Base-by-base conservation (phyloP, 2,329 filamentous ascomycete genomes). In the Whalleya microplaca region DNA sequence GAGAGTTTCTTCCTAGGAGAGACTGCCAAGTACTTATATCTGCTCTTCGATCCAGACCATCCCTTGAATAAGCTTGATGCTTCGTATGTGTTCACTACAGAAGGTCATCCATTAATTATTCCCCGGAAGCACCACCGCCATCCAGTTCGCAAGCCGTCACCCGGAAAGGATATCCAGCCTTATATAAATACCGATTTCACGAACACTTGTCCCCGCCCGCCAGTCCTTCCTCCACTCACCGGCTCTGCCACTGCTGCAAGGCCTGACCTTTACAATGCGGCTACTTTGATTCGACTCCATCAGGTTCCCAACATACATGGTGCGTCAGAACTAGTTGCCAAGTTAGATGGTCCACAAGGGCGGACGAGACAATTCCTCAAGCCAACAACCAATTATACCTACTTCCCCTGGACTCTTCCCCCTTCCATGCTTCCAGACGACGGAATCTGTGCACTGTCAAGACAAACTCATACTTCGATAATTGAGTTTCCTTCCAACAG, bases 1-100 rank as follows among this genome's bases (percentile, higher is more conserved):
- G 95, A 99, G 75, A 98, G 94, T 71, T 99, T 98, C 80, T 98
- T 98, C 69, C 81, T 99, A 1, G 94, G 95, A 14, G 95, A 99
- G 75, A 99, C 95, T 1, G 88, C 92, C 44, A 97, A 98, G 74
- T 99, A 99, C 72, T 80, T 99, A 61, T 98, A 96, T 72, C 78
- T 99, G 52, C 84, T 98, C 2, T 98, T 96, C 72, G 91, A 96
- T 63, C 83, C 87, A 3, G 82, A 87, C 14, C 95, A 98, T 74
- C 92, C 93, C 0, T 77, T 99, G 42, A 98, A 98, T 73, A 87
- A 85, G 19, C 77, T 96, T 41, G 95, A 98, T 73, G 87, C 88
- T 0, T 86, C 93, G 0, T 96, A 89, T 72, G 94, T 99, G 14
- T 98, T 99, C 72, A 95, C 91, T 0, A 99, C 95, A 0, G 95